These are phyloP conservation scores for Pythium brachiatum DNA, from an alignment of 352 stramenopile genomes.

Conservation along the genomic window DNA sequence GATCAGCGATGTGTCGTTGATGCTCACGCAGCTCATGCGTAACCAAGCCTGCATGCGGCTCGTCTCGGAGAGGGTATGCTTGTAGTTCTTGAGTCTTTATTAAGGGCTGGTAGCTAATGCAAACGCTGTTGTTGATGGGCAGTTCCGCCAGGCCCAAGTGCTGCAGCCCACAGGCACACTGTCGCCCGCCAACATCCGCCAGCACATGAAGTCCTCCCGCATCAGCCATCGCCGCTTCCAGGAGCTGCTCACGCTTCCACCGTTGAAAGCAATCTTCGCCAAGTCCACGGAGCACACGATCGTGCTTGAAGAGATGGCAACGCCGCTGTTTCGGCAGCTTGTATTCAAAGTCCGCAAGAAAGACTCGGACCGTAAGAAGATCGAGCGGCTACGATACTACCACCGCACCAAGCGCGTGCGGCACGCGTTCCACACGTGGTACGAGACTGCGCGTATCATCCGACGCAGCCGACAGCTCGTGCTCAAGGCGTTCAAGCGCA, in stretches of 20 bases:
- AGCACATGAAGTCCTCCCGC: constrained; percentile 32
- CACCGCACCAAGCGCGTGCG: constrained; percentile 42
- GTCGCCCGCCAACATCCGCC: constrained; percentile 21
- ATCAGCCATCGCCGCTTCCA: constrained; percentile 47
- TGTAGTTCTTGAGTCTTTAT: not conserved
- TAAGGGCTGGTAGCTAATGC: not conserved
- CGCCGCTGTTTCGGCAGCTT: constrained; percentile 46
- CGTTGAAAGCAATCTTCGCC: constrained; percentile 43
- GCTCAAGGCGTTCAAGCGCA: constrained; percentile 25
- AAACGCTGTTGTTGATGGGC: not conserved
- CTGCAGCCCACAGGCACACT: constrained; percentile 31
- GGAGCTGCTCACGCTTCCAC: constrained; percentile 37
- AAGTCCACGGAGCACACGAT: constrained; percentile 42
- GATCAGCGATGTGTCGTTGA: constrained; percentile 37
- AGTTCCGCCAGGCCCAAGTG: constrained; percentile 51
- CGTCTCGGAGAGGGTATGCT: constrained; percentile 47
- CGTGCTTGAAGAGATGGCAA: constrained; percentile 53
- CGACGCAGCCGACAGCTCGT: constrained; percentile 37
- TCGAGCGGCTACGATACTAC: constrained; percentile 51
- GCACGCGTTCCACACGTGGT: constrained; percentile 42
- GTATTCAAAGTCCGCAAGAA: constrained; percentile 46
- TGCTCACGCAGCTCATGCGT: constrained; percentile 52
- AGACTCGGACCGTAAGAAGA: constrained; percentile 44
- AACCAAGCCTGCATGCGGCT: constrained; percentile 48
- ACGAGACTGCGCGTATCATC: constrained; percentile 29